These are phyloP conservation scores for Ambrosia artemisiifolia DNA, from an alignment of 129 eudicot genomes.

Conservation along the genomic window DNA sequence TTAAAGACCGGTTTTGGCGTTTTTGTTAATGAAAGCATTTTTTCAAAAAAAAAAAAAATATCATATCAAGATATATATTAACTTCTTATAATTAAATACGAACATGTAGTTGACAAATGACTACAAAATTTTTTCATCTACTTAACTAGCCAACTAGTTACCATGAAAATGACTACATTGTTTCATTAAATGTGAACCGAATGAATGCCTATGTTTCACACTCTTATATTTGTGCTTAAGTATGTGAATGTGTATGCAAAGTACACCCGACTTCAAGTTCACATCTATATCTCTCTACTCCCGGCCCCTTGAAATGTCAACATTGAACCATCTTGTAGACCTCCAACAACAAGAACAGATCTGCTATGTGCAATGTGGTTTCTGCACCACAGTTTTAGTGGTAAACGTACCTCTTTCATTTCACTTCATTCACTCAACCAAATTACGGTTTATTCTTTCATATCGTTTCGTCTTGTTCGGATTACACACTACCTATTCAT, in stretches of 20 bases:
- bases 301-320: conserved; percentile 45
- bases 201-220: conserved; percentile 14
- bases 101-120: conserved; percentile 1
- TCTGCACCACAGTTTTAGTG: conserved; percentile 79
- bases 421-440: neutral
- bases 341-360: conserved; percentile 54
- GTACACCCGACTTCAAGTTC: conserved; percentile 22
- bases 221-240: neutral
- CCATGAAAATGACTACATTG: conserved; percentile 18
- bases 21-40: too few species aligned
- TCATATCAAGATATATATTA: too few species aligned
- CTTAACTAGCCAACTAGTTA: neutral
- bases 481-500: neutral
- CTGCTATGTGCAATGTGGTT: conserved; percentile 84
- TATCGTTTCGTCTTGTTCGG: neutral
- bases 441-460: conserved; percentile 9
- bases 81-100: neutral
- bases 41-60: too few species aligned
- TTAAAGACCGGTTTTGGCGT: too few species aligned
- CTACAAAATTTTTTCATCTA: too few species aligned
- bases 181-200: conserved; percentile 19
- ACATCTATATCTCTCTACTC: conserved; percentile 2
- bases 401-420: conserved; percentile 26
- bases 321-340: conserved; percentile 48
- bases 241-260: conserved; percentile 7